These are phyloP conservation scores for Talaromyces amestolkiae DNA, from an alignment of 2,329 filamentous ascomycete species.

Conservation along the genomic window DNA sequence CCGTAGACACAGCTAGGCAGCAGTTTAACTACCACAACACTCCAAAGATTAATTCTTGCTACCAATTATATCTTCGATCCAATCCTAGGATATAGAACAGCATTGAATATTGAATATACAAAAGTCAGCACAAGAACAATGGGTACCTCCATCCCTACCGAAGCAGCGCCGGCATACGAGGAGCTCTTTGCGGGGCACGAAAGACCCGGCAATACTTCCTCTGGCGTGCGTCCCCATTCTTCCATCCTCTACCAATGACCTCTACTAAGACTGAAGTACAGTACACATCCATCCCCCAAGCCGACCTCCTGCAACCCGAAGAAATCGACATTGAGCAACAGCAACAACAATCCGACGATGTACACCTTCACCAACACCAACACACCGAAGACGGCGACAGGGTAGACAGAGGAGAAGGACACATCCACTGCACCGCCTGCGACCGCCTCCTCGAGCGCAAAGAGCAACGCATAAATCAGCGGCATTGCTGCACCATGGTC, in stretches of 20 bases:
- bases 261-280: neutral
- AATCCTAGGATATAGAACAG: neutral
- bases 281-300: slow-evolving; percentile 6
- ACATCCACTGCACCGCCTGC: slow-evolving; percentile 12
- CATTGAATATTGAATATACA: no score
- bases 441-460: slow-evolving; percentile 13
- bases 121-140: neutral
- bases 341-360: neutral
- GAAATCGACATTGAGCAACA: neutral
- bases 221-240: neutral
- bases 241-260: neutral
- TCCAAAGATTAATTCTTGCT: neutral
- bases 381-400: neutral
- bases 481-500: slow-evolving; percentile 18
- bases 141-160: neutral
- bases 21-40: neutral
- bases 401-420: neutral
- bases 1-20: neutral
- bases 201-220: neutral
- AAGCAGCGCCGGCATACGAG: slow-evolving; percentile 6
- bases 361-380: neutral
- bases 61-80: neutral
- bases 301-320: neutral
- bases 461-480: neutral
- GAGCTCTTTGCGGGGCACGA: slow-evolving; percentile 10